Base-by-base conservation (phyloP, 2,329 filamentous ascomycete species). In the Sporothrix schenckii region DNA sequence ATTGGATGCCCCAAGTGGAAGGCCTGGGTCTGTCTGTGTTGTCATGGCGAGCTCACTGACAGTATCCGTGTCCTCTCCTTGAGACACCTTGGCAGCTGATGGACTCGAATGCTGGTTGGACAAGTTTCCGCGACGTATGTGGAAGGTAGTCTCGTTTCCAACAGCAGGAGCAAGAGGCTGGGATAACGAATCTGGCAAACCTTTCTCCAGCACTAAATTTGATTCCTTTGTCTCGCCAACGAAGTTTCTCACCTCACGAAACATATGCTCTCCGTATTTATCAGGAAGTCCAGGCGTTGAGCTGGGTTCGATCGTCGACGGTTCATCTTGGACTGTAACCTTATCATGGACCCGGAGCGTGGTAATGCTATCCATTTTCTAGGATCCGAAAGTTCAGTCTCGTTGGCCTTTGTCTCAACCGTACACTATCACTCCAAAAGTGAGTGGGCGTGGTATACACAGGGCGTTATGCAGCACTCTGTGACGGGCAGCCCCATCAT, bases 271-370 rank as follows among this genome's bases (percentile, higher is more conserved):
- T 61, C 27, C 24, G 16, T 58, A 56, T 41, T 63, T 49, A 24
- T 54, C 53, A 16, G 52, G 30, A 3, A 66, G 24, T 14, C 60
- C 63, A 4, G 47, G 24, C n/a, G 49, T 56, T 41, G 49, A 65
- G 41, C 54, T 49, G 34, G 68, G 49, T 1, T 56, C 54, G n/a
- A 68, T 58, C 24, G 69, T 30, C 4, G 70, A 49, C 2, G 68
- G 52, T 27, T 27, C 47, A 3, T 68, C 50, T 10, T 16, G 34
- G 13, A 14, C 27, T 13, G 49, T 27, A n/a, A 9, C 24, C 13
- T 30, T 30, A 39, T 19, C 44, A 30, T n/a, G 27, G n/a, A 13
- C 39, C 11, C 47, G 16, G 24, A 39, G 14, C 13, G 4, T 19
- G 56, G 47, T 27, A 11, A 47, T 69, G 14, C 19, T 19, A 7